Evolutionary conservation across 169 alveolate genomes (phyloP).

Genomic region (Babesia ovata): DNA sequence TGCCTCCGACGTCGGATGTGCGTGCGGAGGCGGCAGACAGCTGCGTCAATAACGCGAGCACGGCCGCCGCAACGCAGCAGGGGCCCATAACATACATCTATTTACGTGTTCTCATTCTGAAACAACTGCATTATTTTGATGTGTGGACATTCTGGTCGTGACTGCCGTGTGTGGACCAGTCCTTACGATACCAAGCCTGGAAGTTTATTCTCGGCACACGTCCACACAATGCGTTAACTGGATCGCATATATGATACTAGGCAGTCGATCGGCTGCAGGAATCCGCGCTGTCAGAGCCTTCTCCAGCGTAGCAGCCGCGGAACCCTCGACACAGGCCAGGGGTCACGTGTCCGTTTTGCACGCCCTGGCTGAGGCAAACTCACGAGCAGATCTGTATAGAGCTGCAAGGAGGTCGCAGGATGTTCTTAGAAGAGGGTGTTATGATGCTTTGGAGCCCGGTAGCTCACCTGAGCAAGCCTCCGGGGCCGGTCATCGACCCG

Average conservation of each 20-base stretch:
- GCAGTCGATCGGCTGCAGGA: not conserved
- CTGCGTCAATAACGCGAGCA: not conserved
- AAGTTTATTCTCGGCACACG: not conserved
- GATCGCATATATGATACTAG: not conserved
- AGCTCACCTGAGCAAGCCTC: not conserved
- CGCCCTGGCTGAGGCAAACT: constrained; percentile 7
- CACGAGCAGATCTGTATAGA: not conserved
- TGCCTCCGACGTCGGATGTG: constrained; percentile 3
- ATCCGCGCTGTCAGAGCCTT: not conserved
- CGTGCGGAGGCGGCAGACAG: constrained; percentile 3
- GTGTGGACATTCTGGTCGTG: not conserved
- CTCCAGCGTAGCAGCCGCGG: not conserved
- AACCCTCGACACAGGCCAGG: not conserved
- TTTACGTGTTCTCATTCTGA: no score
- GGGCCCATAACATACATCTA: not conserved
- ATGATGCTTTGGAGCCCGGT: not conserved
- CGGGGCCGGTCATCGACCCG: not conserved
- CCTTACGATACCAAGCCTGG: not conserved
- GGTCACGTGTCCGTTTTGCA: not conserved
- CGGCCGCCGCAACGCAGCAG: not conserved
- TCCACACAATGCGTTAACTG: not conserved
- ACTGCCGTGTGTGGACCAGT: not conserved
- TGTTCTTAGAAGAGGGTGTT: not conserved
- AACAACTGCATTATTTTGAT: not conserved
- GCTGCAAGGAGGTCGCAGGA: not conserved